Percentiles rank a stretch among this genome's conserved stretches.
Evolutionary conservation across 441 rosid species (phyloP).

Genomic region (Iberis amara): DNA sequence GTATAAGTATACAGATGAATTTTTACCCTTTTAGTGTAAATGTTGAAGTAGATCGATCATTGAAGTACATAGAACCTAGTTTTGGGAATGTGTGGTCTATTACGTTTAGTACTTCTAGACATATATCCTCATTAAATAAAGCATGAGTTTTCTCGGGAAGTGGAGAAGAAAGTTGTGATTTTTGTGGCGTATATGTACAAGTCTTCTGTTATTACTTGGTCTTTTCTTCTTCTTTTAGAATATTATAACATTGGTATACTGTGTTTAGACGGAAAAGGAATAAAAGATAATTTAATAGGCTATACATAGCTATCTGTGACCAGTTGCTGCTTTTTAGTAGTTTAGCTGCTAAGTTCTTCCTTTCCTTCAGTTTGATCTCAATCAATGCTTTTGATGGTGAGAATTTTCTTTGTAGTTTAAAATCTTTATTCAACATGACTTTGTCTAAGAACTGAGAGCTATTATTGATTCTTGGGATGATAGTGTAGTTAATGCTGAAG

Average conservation of each 20-base stretch:
- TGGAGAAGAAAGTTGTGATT: conserved; percentile 20
- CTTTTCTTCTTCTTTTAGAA: conserved; percentile 12
- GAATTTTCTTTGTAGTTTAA: not conserved
- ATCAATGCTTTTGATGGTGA: not conserved
- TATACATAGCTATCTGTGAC: not conserved
- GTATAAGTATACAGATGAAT: conserved; percentile 7
- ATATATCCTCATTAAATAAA: conserved; percentile 8
- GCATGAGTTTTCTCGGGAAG: conserved; percentile 2
- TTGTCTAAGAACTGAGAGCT: conserved; percentile 19
- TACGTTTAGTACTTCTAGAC: conserved; percentile 1
- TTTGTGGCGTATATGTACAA: not conserved
- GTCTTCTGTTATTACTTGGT: conserved; percentile 13
- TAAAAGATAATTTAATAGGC: not conserved
- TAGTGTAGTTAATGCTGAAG: conserved; percentile 21
- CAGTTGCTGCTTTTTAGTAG: not conserved
- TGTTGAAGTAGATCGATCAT: conserved; percentile 17
- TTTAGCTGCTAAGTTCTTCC: not conserved
- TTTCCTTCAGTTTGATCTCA: conserved; percentile 6
- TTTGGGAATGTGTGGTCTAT: conserved; percentile 10
- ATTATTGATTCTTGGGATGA: conserved; percentile 20
- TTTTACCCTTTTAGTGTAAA: not conserved
- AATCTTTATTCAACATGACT: conserved; percentile 10
- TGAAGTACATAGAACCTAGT: not conserved
- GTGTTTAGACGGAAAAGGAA: not conserved
- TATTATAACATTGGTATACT: no score